Conservation (phyloP, 805 yeast genomes). For the Cyberlindnera subsufficiens region DNA sequence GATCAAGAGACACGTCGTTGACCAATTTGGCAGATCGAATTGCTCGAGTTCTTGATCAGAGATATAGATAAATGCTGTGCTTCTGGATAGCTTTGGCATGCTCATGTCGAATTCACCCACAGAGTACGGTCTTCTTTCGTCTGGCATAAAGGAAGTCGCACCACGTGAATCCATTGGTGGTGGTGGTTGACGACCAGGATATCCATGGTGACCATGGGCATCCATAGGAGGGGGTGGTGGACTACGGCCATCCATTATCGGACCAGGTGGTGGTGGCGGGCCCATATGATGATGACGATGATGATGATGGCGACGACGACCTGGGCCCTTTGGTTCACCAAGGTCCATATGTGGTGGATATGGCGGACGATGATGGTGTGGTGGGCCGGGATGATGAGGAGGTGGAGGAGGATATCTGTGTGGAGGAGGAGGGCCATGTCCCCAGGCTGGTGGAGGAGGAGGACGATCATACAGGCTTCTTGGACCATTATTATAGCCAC, state of each 20-base stretch:
- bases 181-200: background rate
- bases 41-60: slow-evolving; percentile 25
- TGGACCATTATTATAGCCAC: background rate
- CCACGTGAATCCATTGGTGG: slow-evolving; percentile 1
- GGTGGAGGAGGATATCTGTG: slow-evolving; percentile 4
- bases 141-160: background rate
- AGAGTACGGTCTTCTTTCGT: slow-evolving; percentile 6
- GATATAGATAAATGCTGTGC: slow-evolving; percentile 14
- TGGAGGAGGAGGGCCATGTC: background rate
- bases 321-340: background rate
- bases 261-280: slow-evolving; percentile 1
- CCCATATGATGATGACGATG: background rate
- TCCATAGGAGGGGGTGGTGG: background rate
- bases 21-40: slow-evolving; percentile 33
- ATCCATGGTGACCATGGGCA: no score
- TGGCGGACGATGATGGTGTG: background rate
- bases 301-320: background rate
- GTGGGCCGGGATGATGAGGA: slow-evolving; percentile 1
- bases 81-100: slow-evolving; percentile 7
- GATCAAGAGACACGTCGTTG: slow-evolving; percentile 26
- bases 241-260: no score
- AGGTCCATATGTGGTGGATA: background rate
- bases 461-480: background rate
- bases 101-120: slow-evolving; percentile 3
- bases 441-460: background rate